A percentile compares a stretch with the other conserved stretches of the same genome.
phyloP scores from a whole-genome alignment of 352 stramenopile species.

The Phytopythium montanum region DNA sequence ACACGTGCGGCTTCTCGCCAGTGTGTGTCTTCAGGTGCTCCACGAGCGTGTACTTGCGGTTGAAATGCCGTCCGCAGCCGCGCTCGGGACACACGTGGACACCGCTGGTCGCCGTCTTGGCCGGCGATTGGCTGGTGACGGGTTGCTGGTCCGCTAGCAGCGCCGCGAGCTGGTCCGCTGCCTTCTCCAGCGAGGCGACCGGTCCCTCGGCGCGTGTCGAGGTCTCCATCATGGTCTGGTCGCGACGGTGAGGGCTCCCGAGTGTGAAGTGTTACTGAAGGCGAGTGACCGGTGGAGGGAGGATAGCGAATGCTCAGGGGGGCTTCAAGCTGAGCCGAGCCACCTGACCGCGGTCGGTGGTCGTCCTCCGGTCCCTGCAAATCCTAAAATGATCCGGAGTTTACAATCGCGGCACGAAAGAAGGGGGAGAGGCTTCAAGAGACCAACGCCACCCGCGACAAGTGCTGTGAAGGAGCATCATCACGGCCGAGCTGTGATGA shows the following conservation, averaged over 20 bases:
- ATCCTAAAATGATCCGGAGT: slow-evolving; percentile 3
- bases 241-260: neutral
- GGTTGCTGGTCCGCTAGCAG: slow-evolving; percentile 4
- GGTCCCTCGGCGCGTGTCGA: neutral
- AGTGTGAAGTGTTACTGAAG: neutral
- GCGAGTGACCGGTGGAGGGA: neutral
- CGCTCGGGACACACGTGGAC: slow-evolving; percentile 22
- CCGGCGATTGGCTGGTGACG: neutral
- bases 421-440: neutral
- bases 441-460: neutral
- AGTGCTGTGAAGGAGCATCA: neutral
- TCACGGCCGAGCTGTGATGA: no score
- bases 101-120: slow-evolving; percentile 4
- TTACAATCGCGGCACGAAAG: neutral
- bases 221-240: neutral
- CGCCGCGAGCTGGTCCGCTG: slow-evolving; percentile 7
- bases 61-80: slow-evolving; percentile 17
- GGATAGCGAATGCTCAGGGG: neutral
- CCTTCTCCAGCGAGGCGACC: slow-evolving; percentile 5
- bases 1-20: slow-evolving; percentile 27
- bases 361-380: neutral
- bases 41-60: slow-evolving; percentile 30
- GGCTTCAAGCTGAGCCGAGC: slow-evolving; percentile 7
- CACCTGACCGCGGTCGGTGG: neutral
- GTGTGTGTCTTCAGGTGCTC: slow-evolving; percentile 38